Evolutionary conservation across 768 basidiomycete genomes (phyloP).

Genomic region (Lyophyllum atratum): DNA sequence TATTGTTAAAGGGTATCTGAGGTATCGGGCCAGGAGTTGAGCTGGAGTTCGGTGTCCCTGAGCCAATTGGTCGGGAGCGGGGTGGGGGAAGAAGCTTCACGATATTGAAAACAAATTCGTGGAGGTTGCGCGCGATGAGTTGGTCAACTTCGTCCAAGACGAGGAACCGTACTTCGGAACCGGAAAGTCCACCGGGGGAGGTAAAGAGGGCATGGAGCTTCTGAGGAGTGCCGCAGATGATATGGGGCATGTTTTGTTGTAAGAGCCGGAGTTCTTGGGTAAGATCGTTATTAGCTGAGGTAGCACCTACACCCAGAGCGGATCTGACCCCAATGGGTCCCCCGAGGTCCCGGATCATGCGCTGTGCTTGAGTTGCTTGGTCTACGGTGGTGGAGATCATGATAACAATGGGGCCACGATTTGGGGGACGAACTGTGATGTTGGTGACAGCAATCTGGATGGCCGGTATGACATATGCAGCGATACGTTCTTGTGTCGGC

Average conservation of each 20-base stretch:
- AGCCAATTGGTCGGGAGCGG: slow-evolving; percentile 63
- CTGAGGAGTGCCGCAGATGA: slow-evolving; percentile 97
- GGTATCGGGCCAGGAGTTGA: slow-evolving; percentile 34
- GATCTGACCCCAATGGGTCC: slow-evolving; percentile 91
- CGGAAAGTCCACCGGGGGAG: slow-evolving; percentile 70
- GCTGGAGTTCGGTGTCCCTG: slow-evolving; percentile 36
- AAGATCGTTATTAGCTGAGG: slow-evolving; percentile 61
- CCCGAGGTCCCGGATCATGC: slow-evolving; percentile 93
- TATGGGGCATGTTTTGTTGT: slow-evolving; percentile 91
- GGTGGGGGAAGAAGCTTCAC: slow-evolving; percentile 92
- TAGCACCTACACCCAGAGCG: slow-evolving; percentile 82
- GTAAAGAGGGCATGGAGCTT: slow-evolving; percentile 93
- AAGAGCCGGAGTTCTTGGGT: slow-evolving; percentile 79
- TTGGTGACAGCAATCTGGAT: slow-evolving; percentile 80
- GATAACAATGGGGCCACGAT: slow-evolving; percentile 83
- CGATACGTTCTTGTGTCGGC: slow-evolving; percentile 97
- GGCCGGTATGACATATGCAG: slow-evolving; percentile 93
- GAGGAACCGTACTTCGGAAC: slow-evolving; percentile 88
- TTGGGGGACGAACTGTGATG: slow-evolving; percentile 53
- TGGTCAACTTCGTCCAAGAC: slow-evolving; percentile 99
- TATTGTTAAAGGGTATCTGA: slow-evolving; percentile 45
- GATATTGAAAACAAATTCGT: slow-evolving; percentile 93
- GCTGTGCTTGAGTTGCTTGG: slow-evolving; percentile 96
- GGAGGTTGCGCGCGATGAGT: slow-evolving; percentile 93
- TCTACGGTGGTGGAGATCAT: slow-evolving; percentile 98